Base-by-base conservation (phyloP, 768 basidiomycete species). In the Leccinum ochraceum region DNA sequence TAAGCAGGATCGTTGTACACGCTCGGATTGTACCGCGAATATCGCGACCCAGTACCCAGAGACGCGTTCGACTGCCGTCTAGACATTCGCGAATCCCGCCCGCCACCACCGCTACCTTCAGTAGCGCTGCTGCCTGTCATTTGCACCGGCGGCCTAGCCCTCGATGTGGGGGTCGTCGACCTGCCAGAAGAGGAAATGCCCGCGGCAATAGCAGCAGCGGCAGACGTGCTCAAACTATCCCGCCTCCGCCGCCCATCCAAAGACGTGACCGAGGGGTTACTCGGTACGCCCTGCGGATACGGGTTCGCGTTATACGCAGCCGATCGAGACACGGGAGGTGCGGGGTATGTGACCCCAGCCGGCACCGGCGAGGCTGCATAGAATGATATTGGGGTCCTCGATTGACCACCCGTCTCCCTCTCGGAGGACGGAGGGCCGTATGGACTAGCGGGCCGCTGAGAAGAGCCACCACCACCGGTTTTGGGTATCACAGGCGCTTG, bases 321-420 rank as follows among this genome's bases (percentile, higher is more conserved):
- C 0, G 67, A 66, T 24, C 73, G 73, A 17, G 69, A 63, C 48
- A 74, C 56, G 14, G 73, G 74, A 36, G 72, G 72, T 1, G 58
- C 67, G 7, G 73, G 70, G 32, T 74, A 74, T 3, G 63, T 62
- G 42, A 72, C 26, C 0, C 67, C 72, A 9, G 60, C 16, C 34
- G 73, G 73, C 8, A 69, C 66, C 8, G 72, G 65, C 10, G 73
- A 66, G 13, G 65, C 28, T 3, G 72, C 67, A 16, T 74, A 74
- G 26, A 72, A 62, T 3, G 67, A 60, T 16, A 66, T 57, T 2
- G 71, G 64, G 10, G 57, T 71, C 60, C 63, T 67, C 14, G 72
- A 55, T 42, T 64, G 64, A 52, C 52, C 57, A 9, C 44, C 10
- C 11, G 54, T 32, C 20, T 66, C 71, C n/a, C 67, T 57, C 9